Evolutionary conservation across 2,329 filamentous ascomycete species (phyloP).

Genomic region (Zasmidium angulare): DNA sequence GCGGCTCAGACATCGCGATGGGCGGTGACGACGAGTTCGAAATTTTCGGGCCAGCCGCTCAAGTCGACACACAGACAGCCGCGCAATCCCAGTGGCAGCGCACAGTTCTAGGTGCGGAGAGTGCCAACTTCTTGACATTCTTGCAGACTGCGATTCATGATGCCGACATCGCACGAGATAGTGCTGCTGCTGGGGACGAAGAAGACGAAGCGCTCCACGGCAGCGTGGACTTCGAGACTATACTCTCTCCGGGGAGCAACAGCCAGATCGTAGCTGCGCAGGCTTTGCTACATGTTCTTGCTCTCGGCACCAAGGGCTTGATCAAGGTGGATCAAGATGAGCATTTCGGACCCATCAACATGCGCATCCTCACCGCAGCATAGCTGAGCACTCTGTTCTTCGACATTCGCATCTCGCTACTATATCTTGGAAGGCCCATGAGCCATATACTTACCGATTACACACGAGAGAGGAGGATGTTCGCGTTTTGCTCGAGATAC

Average conservation of each 20-base stretch:
- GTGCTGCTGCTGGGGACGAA: constrained; percentile 31
- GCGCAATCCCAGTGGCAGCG: constrained; percentile 50
- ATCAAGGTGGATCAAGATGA: constrained; percentile 55
- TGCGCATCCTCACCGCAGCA: constrained; percentile 16
- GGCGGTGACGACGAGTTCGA: constrained; percentile 43
- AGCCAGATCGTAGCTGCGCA: constrained; percentile 66
- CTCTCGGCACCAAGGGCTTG: constrained; percentile 55
- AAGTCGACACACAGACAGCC: constrained; percentile 52
- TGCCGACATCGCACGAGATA: constrained; percentile 20
- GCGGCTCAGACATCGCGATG: constrained; percentile 12
- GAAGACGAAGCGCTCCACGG: constrained; percentile 29
- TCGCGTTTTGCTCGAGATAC: constrained; percentile 1
- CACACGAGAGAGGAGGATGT: background rate
- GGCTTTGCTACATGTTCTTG: constrained; percentile 72
- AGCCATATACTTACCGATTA: background rate
- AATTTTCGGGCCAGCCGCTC: constrained; percentile 45
- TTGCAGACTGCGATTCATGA: constrained; percentile 49
- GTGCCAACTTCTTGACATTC: constrained; percentile 63
- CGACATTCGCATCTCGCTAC: background rate
- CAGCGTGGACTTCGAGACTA: constrained; percentile 64
- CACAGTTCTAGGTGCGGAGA: constrained; percentile 58
- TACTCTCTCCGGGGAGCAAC: constrained; percentile 62
- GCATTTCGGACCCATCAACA: constrained; percentile 37
- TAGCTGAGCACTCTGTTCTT: background rate
- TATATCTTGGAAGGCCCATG: background rate